Conservation (phyloP, 1,284 basidiomycete genomes). For the Thecaphora frezii region DNA sequence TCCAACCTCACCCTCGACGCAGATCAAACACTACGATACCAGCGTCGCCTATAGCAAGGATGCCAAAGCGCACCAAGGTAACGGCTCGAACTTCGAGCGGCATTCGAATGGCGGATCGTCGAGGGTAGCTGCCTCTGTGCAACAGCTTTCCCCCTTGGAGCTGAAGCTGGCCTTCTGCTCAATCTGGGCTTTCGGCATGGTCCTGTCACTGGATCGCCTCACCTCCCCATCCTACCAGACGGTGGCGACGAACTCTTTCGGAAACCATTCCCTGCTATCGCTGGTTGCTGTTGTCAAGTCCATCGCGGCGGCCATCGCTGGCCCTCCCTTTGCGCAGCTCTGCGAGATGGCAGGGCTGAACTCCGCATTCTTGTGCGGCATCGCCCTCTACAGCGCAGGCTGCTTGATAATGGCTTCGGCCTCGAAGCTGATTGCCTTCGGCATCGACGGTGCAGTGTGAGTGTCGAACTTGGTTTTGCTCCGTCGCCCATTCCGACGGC, state of each 20-base stretch:
- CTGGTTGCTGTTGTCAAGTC: conserved; percentile 9
- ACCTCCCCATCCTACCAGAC: conserved; percentile 19
- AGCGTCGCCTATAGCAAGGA: too few species aligned
- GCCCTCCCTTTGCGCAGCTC: conserved; percentile 12
- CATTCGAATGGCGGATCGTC: too few species aligned
- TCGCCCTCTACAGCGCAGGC: conserved; percentile 8
- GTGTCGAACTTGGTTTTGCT: too few species aligned
- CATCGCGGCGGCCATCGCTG: conserved; percentile 14
- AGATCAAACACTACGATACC: too few species aligned
- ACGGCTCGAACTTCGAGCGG: too few species aligned
- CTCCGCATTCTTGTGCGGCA: conserved; percentile 4
- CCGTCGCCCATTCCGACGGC: too few species aligned
- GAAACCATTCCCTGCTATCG: conserved; percentile 7
- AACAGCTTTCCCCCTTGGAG: neutral
- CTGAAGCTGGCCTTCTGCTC: conserved; percentile 4
- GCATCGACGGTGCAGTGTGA: conserved; percentile 6
- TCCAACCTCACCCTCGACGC: too few species aligned
- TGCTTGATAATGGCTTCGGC: conserved; percentile 5
- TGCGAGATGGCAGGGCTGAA: conserved; percentile 6
- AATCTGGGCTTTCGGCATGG: conserved; percentile 8
- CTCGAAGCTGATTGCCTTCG: conserved; percentile 1
- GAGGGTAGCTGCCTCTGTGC: neutral
- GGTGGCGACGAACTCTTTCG: conserved; percentile 16
- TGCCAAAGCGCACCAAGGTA: neutral
- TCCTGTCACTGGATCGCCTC: conserved; percentile 15